Percentiles rank a stretch among this genome's conserved stretches.
Evolutionary conservation across 169 alveolate species (phyloP).

Genomic region (Cryptosporidium bovis): DNA sequence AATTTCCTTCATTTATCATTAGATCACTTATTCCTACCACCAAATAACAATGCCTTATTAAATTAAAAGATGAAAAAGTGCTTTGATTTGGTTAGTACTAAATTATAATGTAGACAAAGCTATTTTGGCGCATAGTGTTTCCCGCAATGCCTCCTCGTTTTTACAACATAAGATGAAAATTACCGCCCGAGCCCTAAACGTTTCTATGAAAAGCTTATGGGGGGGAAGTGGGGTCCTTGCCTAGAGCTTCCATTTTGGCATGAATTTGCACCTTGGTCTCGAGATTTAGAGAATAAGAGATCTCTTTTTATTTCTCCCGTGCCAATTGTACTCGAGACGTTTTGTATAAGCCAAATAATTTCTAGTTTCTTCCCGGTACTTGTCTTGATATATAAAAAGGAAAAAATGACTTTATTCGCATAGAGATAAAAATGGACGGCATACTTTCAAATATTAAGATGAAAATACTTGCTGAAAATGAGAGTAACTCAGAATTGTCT

Average conservation of each 20-base stretch:
- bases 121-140: conserved; percentile 53
- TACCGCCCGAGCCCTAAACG: conserved; percentile 36
- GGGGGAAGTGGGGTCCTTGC: not conserved
- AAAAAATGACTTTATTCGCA: no score
- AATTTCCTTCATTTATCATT: conserved; percentile 69
- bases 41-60: conserved; percentile 31
- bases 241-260: not conserved
- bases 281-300: no score
- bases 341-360: no score
- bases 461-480: conserved; percentile 12
- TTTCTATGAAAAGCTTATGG: not conserved
- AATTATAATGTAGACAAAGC: conserved; percentile 72
- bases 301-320: no score
- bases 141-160: conserved; percentile 76
- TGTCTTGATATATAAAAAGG: no score
- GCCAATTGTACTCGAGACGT: not conserved
- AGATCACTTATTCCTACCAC: conserved; percentile 45
- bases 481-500: conserved; percentile 1
- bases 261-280: not conserved
- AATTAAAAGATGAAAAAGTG: conserved; percentile 62
- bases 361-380: no score
- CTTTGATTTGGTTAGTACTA: conserved; percentile 38
- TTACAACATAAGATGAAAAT: conserved; percentile 62
- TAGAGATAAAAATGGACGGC: conserved; percentile 15
- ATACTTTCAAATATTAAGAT: conserved; percentile 11